A percentile compares a stretch with the other conserved stretches of the same genome.
Conservation (phyloP, 2,329 filamentous ascomycete genomes). For the Blumeria hordei region DNA sequence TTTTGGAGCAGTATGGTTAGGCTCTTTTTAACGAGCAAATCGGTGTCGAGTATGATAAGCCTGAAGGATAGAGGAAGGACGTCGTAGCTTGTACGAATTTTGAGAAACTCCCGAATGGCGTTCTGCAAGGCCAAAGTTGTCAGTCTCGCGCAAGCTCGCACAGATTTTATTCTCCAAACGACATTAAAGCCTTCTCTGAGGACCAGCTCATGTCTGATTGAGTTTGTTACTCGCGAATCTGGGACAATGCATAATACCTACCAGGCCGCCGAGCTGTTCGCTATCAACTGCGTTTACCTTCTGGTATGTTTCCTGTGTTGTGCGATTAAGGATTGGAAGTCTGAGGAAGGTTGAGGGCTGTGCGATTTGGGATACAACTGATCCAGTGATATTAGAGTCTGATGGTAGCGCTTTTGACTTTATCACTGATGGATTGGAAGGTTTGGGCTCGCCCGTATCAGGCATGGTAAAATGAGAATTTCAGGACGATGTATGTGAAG, state of each 20-base stretch:
- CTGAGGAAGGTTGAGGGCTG: constrained; percentile 16
- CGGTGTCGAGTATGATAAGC: constrained; percentile 84
- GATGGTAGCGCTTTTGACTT: constrained; percentile 4
- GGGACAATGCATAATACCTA: constrained; percentile 21
- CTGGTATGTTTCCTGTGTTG: constrained; percentile 11
- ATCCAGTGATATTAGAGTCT: constrained; percentile 12
- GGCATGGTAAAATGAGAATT: constrained; percentile 9
- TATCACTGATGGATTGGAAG: constrained; percentile 5
- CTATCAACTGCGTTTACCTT: constrained; percentile 40
- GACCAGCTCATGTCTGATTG: constrained; percentile 2
- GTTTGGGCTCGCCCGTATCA: constrained; percentile 14
- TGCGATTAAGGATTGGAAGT: constrained; percentile 13
- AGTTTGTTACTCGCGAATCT: not conserved
- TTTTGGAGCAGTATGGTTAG: constrained; percentile 89
- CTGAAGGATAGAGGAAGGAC: constrained; percentile 90
- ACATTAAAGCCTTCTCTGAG: not conserved
- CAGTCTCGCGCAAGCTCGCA: constrained; percentile 8
- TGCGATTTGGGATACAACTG: constrained; percentile 13
- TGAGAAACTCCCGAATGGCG: constrained; percentile 85
- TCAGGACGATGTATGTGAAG: no score
- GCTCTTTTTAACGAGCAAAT: constrained; percentile 89
- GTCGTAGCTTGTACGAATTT: constrained; percentile 90
- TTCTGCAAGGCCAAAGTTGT: constrained; percentile 27
- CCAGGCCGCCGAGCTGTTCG: constrained; percentile 58
- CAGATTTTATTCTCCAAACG: not conserved